Evolutionary conservation across 208 protist genomes (phyloP).

Genomic region (Lotmaria passim): DNA sequence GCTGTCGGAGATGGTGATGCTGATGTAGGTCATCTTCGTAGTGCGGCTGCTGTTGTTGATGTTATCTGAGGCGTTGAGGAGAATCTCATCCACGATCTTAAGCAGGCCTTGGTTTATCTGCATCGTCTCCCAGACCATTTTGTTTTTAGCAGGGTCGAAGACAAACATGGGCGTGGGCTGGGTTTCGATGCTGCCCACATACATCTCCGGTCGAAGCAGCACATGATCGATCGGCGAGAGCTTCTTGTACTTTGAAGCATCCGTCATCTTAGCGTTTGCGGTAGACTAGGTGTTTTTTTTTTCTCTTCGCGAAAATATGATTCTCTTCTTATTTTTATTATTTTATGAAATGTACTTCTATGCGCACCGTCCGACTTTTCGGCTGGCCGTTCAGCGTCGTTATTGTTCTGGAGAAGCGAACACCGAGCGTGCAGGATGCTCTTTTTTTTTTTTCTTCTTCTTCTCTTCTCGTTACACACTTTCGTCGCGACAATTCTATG

Average conservation of each 20-base stretch:
- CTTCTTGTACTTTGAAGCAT: conserved; percentile 92
- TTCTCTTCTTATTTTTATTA: neutral
- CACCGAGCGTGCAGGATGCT: too few species aligned
- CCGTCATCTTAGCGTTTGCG: conserved; percentile 62
- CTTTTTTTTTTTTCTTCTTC: too few species aligned
- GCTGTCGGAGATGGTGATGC: conserved; percentile 88
- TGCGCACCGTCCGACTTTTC: too few species aligned
- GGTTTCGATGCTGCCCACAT: conserved; percentile 96
- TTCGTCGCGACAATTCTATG: too few species aligned
- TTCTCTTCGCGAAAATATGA: neutral
- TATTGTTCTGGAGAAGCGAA: too few species aligned
- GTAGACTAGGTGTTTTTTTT: neutral
- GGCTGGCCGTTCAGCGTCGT: too few species aligned
- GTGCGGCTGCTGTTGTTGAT: conserved; percentile 75
- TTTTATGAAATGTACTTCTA: neutral
- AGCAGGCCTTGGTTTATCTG: conserved; percentile 95
- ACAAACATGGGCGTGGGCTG: conserved; percentile 87
- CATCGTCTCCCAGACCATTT: conserved; percentile 90
- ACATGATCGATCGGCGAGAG: conserved; percentile 96
- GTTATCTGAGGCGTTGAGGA: conserved; percentile 99
- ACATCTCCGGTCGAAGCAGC: conserved; percentile 97
- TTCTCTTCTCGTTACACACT: too few species aligned
- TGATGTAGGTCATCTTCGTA: conserved; percentile 87
- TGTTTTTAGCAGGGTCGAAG: conserved; percentile 82
- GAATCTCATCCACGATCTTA: conserved; percentile 99